Base-by-base conservation (phyloP, 2,329 filamentous ascomycete genomes). In the Penicillium sumatraense region DNA sequence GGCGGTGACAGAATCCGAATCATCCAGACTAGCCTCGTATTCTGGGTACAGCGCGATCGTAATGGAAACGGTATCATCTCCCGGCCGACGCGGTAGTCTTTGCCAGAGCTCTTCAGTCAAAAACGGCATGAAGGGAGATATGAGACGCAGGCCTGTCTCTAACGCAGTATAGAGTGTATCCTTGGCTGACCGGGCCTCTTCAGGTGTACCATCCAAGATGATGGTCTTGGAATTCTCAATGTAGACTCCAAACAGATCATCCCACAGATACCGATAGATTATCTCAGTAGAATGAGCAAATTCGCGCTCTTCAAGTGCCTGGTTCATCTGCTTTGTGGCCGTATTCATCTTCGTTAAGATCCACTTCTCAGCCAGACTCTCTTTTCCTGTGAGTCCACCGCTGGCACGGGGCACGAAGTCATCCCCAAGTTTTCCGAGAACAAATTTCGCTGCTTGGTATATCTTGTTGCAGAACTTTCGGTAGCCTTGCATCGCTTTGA, bases 361-460 rank as follows among this genome's bases (percentile, higher is more conserved):
- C 77, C 77, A 80, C 48, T 76, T 74, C 64, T 80, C 77, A 1
- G 77, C 68, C 27, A 79, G 70, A 38, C 76, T 76, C 50, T 75
- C 72, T 23, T 64, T 59, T 41, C 71, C 72, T 36, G 72, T 77
- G 63, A 76, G 76, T 14, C 62, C 64, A 50, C 68, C 54, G 10
- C 64, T 66, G 16, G 72, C 56, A 52, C 68, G 68, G 7, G 77
- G 76, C 60, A 70, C 69, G 67, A 79, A 80, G 56, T 74, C 75
- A 7, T 76, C 72, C 16, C 73, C 75, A 38, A 80, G 63, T 63
- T 76, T 76, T 44, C 75, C 76, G 45, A 98, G 84, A 16, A 96
- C 92, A 70, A 90, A 99, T 78, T 97, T 98, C 57, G 90, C 96
- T 42, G 95, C 95, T 79, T 98, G 92, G 80, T 95, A 97, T 68